Percentiles rank a stretch among this genome's conserved stretches.
Conservation (phyloP, 1,284 basidiomycete genomes). For the Cerioporus squamosus region DNA sequence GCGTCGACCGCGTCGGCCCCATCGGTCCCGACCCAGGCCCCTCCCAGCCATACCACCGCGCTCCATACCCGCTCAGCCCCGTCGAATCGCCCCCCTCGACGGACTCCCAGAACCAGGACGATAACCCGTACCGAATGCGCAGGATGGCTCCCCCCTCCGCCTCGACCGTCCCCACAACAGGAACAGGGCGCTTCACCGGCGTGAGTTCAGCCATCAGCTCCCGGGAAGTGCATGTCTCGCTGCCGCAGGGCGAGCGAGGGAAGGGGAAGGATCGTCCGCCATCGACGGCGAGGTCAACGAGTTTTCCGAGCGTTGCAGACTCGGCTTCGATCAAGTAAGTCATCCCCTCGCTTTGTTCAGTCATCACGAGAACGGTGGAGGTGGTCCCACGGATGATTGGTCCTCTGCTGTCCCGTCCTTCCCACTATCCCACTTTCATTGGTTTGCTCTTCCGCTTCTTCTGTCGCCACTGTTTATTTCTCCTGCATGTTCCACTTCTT, state of each 20-base stretch:
- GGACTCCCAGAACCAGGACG: conserved; percentile 41
- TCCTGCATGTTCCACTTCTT: too few species aligned
- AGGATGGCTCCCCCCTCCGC: conserved; percentile 37
- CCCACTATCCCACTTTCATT: too few species aligned
- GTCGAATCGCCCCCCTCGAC: conserved; percentile 56
- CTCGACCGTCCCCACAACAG: conserved; percentile 22
- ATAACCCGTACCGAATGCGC: conserved; percentile 55
- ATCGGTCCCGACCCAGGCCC: conserved; percentile 40
- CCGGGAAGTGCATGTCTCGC: conserved; percentile 49
- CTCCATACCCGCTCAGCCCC: conserved; percentile 37
- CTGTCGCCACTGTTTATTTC: too few species aligned
- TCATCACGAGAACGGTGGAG: background rate
- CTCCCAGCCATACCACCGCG: conserved; percentile 38
- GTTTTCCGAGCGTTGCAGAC: conserved; percentile 31
- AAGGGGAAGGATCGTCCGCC: conserved; percentile 36
- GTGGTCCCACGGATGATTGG: too few species aligned
- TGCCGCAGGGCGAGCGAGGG: conserved; percentile 35
- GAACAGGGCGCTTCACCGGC: conserved; percentile 30
- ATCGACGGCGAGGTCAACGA: conserved; percentile 37
- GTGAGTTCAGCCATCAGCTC: conserved; percentile 41
- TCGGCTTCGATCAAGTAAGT: conserved; percentile 61
- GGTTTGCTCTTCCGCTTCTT: too few species aligned
- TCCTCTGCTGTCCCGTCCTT: too few species aligned
- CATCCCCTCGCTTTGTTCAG: background rate
- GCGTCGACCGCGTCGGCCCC: conserved; percentile 37